Evolutionary conservation across 2,329 filamentous ascomycete species (phyloP).

Genomic region (Aspergillus neotritici): DNA sequence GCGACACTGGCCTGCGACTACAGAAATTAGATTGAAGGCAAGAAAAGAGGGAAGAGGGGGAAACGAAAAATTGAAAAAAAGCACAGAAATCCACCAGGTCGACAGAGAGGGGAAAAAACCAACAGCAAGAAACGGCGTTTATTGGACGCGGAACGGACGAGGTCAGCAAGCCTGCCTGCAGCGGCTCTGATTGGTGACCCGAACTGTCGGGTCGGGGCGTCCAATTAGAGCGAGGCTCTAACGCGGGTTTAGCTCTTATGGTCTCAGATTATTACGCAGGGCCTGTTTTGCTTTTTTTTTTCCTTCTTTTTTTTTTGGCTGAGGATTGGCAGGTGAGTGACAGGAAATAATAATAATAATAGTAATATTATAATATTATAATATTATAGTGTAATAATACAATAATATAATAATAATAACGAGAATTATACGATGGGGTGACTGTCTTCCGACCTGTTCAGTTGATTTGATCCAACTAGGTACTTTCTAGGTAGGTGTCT

Average conservation of each 20-base stretch:
- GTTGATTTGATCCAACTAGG: too few relatives aligned
- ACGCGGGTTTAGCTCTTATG: constrained; percentile 12
- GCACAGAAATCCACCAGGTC: neutral
- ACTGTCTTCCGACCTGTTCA: too few relatives aligned
- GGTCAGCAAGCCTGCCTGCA: constrained; percentile 15
- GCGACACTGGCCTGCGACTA: too few relatives aligned
- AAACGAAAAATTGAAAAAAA: neutral
- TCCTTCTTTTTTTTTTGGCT: neutral
- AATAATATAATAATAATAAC: too few relatives aligned
- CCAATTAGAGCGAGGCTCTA: constrained; percentile 16
- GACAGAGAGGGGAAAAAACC: constrained; percentile 12
- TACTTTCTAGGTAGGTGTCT: too few relatives aligned
- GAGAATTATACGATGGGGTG: too few relatives aligned
- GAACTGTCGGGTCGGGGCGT: constrained; percentile 16
- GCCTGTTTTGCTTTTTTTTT: constrained; percentile 4
- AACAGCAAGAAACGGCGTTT: constrained; percentile 11
- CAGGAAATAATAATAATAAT: too few relatives aligned
- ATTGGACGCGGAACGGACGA: constrained; percentile 18
- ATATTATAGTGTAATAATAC: too few relatives aligned
- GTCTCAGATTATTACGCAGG: constrained; percentile 15
- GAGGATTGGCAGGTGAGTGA: too few relatives aligned
- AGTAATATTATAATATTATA: too few relatives aligned
- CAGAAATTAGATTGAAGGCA: too few relatives aligned
- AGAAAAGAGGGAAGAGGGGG: too few relatives aligned
- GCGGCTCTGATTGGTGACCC: constrained; percentile 18